Evolutionary conservation across 2,329 filamentous ascomycete species (phyloP).

Genomic region (Orbilia quercus): DNA sequence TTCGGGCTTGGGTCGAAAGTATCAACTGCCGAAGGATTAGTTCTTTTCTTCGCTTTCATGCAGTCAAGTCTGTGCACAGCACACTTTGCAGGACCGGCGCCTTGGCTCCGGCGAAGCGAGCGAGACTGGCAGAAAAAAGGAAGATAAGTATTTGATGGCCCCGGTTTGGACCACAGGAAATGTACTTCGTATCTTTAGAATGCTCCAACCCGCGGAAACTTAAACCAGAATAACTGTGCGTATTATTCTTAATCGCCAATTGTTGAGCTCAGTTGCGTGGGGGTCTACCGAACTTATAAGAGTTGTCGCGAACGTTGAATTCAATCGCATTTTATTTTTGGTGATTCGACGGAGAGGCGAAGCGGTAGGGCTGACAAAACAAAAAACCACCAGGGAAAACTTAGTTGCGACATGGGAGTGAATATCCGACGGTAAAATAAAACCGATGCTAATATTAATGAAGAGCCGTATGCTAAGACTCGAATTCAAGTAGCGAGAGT

Average conservation of each 20-base stretch:
- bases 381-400: not conserved
- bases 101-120: not conserved
- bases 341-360: not conserved
- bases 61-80: conserved; percentile 1
- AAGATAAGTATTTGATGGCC: not conserved
- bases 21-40: conserved; percentile 5
- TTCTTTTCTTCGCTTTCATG: not conserved
- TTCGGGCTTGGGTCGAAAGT: not conserved
- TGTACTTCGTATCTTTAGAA: too few relatives aligned
- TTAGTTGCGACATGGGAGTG: too few relatives aligned
- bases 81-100: not conserved
- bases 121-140: not conserved
- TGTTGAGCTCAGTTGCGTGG: not conserved
- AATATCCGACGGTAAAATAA: too few relatives aligned
- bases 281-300: too few relatives aligned
- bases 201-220: too few relatives aligned
- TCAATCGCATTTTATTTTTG: conserved; percentile 2
- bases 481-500: too few relatives aligned
- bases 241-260: not conserved
- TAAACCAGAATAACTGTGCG: too few relatives aligned
- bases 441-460: too few relatives aligned
- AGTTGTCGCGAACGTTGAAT: not conserved
- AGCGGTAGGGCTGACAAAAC: conserved; percentile 11
- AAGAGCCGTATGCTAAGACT: too few relatives aligned
- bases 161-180: not conserved